phyloP scores from a whole-genome alignment of 1,139 yeast species.

The Arxiozyma slooffiae region DNA sequence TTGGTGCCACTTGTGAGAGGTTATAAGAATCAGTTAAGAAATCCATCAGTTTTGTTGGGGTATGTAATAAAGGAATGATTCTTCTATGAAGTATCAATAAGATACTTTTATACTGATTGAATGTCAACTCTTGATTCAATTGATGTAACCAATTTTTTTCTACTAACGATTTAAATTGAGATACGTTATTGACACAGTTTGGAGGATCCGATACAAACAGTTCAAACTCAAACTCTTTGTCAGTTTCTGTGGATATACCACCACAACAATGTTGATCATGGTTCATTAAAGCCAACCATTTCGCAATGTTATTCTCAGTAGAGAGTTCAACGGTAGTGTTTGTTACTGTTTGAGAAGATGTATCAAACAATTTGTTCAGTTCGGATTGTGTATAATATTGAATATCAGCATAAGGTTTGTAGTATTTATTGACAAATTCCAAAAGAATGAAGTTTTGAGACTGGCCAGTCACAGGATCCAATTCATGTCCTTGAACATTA shows the following conservation, averaged over 20 bases:
- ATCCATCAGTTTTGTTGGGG: constrained; percentile 83
- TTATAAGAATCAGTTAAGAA: constrained; percentile 81
- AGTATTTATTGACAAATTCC: constrained; percentile 51
- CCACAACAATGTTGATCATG: constrained; percentile 27
- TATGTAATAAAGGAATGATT: constrained; percentile 68
- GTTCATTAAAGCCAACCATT: constrained; percentile 33
- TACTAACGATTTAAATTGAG: constrained; percentile 53
- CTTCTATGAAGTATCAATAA: constrained; percentile 70
- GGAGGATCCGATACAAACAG: constrained; percentile 43
- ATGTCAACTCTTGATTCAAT: constrained; percentile 37
- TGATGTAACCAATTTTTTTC: constrained; percentile 59
- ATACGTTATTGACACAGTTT: constrained; percentile 42
- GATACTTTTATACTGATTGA: constrained; percentile 56
- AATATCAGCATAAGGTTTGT: constrained; percentile 50
- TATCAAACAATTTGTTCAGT: constrained; percentile 15
- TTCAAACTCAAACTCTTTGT: constrained; percentile 28
- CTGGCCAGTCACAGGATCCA: constrained; percentile 29
- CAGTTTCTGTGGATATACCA: constrained; percentile 14
- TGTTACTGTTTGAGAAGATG: constrained; percentile 3
- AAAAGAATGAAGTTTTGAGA: constrained; percentile 44
- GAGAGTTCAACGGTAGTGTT: constrained; percentile 2
- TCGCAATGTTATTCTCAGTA: constrained; percentile 22
- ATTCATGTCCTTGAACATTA: constrained; percentile 33
- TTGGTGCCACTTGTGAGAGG: constrained; percentile 13
- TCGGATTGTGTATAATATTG: constrained; percentile 55